phyloP scores from a whole-genome alignment of 2,329 filamentous ascomycete species.

The Aureobasidium sp. region DNA sequence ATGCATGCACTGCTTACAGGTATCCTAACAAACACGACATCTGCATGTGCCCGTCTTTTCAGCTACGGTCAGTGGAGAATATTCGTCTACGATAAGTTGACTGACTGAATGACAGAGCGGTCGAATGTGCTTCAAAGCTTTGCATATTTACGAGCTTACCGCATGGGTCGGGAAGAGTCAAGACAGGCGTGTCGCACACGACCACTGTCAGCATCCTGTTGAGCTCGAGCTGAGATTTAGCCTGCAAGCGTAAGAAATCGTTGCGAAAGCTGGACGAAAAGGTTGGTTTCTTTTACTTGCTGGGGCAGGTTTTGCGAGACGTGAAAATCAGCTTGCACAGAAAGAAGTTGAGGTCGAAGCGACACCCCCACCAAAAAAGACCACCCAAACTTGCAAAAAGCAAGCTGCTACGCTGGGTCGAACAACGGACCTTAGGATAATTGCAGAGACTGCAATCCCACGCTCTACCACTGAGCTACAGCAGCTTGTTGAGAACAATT shows the following conservation, averaged over 20 bases:
- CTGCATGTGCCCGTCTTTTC: too few species aligned
- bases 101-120: neutral
- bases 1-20: neutral
- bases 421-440: conserved; percentile 16
- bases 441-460: conserved; percentile 14
- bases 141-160: neutral
- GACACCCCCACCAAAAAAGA: neutral
- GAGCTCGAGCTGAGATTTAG: neutral
- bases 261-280: neutral
- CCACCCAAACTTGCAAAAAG: neutral
- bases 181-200: neutral
- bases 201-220: neutral
- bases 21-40: neutral
- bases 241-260: neutral
- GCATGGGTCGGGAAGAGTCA: neutral
- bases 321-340: neutral
- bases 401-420: conserved; percentile 15
- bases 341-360: neutral
- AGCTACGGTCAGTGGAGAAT: neutral
- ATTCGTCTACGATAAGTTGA: neutral
- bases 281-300: neutral
- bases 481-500: neutral
- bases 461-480: conserved; percentile 16
- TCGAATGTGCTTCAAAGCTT: neutral
- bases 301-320: neutral